Conservation (phyloP, 2,329 filamentous ascomycete genomes). For the Eutypella sp. region DNA sequence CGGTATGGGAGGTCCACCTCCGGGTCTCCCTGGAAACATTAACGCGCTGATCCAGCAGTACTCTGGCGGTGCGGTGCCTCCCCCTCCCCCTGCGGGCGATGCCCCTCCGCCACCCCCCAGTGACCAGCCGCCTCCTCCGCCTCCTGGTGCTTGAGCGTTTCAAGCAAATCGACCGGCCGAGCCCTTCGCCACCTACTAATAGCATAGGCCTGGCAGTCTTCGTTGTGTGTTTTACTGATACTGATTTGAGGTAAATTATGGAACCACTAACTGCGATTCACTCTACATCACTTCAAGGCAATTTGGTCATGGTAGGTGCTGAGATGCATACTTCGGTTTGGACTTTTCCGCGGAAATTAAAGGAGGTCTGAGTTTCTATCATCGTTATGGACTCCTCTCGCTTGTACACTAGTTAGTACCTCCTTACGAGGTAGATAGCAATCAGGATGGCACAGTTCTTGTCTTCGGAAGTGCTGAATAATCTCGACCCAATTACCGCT, state of each 20-base stretch:
- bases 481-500: no score
- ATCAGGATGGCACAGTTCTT: no score
- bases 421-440: no score
- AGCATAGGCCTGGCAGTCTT: neutral
- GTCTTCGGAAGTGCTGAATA: no score
- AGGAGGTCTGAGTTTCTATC: no score
- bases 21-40: constrained; percentile 51
- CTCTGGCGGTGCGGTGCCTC: constrained; percentile 42
- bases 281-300: neutral
- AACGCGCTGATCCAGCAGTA: constrained; percentile 66
- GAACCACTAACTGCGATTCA: neutral
- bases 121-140: constrained; percentile 58
- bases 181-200: neutral
- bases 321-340: neutral
- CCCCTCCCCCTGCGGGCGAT: constrained; percentile 56
- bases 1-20: constrained; percentile 45
- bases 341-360: no score
- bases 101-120: constrained; percentile 57
- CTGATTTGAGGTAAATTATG: neutral
- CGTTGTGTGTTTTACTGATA: neutral
- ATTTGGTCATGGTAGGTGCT: neutral
- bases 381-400: no score
- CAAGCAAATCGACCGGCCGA: constrained; percentile 7
- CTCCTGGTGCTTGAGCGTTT: constrained; percentile 43
- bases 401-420: no score